Conservation (phyloP, 1,284 basidiomycete genomes). For the Tremellales sp. region DNA sequence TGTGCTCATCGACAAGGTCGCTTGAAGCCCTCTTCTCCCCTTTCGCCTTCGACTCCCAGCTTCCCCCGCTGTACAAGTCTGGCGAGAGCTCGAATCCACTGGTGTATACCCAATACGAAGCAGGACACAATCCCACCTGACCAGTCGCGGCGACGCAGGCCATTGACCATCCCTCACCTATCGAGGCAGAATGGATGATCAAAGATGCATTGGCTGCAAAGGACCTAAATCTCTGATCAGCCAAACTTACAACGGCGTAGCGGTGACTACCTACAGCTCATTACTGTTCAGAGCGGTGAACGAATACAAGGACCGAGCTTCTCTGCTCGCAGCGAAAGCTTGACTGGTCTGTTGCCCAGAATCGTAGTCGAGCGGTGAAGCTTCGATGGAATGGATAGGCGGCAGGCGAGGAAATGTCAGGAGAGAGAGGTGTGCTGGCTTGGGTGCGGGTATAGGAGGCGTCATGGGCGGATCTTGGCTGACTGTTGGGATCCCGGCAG, state of each 20-base stretch:
- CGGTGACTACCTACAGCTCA: slow-evolving; percentile 1
- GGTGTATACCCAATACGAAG: background rate
- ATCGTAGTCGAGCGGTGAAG: background rate
- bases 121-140: slow-evolving; percentile 1
- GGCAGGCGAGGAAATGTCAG: slow-evolving; percentile 2
- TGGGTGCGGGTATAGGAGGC: slow-evolving; percentile 1
- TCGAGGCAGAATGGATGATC: background rate
- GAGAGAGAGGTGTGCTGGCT: slow-evolving; percentile 5
- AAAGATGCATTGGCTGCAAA: background rate
- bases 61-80: background rate
- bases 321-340: slow-evolving; percentile 1
- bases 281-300: background rate
- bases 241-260: background rate
- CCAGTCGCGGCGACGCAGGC: background rate
- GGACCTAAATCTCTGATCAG: background rate
- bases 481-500: too few relatives aligned
- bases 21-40: background rate
- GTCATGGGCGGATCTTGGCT: too few relatives aligned
- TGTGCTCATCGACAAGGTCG: background rate
- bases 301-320: background rate
- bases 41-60: background rate
- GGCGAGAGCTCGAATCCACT: slow-evolving; percentile 1
- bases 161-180: slow-evolving; percentile 5
- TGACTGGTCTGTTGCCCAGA: slow-evolving; percentile 3
- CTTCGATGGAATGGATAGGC: background rate